Conservation (phyloP, 163 green algal species). For the Picocystis sp. region DNA sequence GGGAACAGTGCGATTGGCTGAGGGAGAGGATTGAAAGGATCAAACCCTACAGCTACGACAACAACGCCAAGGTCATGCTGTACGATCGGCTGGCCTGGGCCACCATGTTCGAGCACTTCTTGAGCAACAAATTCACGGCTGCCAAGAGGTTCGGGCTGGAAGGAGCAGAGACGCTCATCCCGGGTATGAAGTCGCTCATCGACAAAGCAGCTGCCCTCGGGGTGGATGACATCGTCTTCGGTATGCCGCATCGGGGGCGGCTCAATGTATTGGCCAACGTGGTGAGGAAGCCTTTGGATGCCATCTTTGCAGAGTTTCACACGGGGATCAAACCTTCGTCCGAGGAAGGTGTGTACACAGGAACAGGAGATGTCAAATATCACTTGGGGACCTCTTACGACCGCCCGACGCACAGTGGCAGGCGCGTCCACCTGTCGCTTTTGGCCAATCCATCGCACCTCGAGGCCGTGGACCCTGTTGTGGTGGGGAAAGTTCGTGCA, state of each 20-base stretch:
- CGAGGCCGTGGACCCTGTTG: conserved; percentile 86
- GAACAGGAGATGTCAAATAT: conserved; percentile 94
- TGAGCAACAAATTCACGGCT: conserved; percentile 91
- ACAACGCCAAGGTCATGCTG: no score
- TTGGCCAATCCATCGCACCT: conserved; percentile 87
- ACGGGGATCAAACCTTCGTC: conserved; percentile 24
- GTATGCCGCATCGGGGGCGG: conserved; percentile 90
- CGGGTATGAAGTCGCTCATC: conserved; percentile 93
- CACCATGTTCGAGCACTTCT: conserved; percentile 93
- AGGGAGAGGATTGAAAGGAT: conserved; percentile 76
- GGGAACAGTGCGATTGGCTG: conserved; percentile 91
- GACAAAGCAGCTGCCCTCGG: conserved; percentile 72
- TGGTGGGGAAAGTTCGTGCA: conserved; percentile 60
- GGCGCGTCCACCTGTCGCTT: conserved; percentile 81
- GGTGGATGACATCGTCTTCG: conserved; percentile 71
- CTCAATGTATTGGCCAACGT: conserved; percentile 98
- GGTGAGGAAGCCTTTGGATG: conserved; percentile 88
- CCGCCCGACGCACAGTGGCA: conserved; percentile 70
- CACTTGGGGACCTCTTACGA: conserved; percentile 90
- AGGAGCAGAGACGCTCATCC: conserved; percentile 88
- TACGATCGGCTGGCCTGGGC: conserved; percentile 85
- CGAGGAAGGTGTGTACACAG: conserved; percentile 33
- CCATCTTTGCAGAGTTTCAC: conserved; percentile 94
- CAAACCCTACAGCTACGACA: conserved; percentile 11
- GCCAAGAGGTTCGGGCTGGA: conserved; percentile 97